Base-by-base conservation (phyloP, 345 rosid species). In the Moricandia moricandioides region DNA sequence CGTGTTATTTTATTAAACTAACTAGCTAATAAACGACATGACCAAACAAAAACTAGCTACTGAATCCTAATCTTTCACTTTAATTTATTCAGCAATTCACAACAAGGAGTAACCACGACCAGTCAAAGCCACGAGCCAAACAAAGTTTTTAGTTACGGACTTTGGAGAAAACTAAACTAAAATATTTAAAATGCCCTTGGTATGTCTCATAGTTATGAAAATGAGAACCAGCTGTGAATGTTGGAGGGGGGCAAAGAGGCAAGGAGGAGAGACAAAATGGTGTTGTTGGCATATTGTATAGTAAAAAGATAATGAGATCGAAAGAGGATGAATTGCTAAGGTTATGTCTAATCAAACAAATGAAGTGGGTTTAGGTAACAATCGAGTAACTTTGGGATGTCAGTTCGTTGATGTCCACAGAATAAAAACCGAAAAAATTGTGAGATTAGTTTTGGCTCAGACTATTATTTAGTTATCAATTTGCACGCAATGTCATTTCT, bases 221-320 rank as follows among this genome's bases (percentile, higher is more conserved):
- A 30, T 76, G 70, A 69, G 69, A 69, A 27, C 63, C 70, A 69
- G 69, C 73, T 75, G 74, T 75, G 39, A 68, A 69, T 76, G 74
- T 69, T 62, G 74, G 69, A 54, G 63, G 79, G 73, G 70, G 64
- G 69, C 79, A 75, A 68, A 60, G 64, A 6, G 64, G 57, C 56
- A 61, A 67, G 73, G 78, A 40, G 7, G 9, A 68, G 64, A 69
- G 79, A 76, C 37, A 62, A 74, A 47, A 16, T 76, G n/a, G 74
- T 69, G 45, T 54, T 29, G 61, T 56, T 26, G 61, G 11, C 61
- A 56, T 56, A 62, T 39, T 33, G 56, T 76, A 65, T 52, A 52
- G 56, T 34, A 29, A 62, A 69, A 43, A 47, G 43, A 43, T 65
- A 61, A 60, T 11, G 62, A 60, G 56, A 75, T 43, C 18, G 26